Base-by-base conservation (phyloP, 352 stramenopile genomes). In the Phytophthora boehmeriae region DNA sequence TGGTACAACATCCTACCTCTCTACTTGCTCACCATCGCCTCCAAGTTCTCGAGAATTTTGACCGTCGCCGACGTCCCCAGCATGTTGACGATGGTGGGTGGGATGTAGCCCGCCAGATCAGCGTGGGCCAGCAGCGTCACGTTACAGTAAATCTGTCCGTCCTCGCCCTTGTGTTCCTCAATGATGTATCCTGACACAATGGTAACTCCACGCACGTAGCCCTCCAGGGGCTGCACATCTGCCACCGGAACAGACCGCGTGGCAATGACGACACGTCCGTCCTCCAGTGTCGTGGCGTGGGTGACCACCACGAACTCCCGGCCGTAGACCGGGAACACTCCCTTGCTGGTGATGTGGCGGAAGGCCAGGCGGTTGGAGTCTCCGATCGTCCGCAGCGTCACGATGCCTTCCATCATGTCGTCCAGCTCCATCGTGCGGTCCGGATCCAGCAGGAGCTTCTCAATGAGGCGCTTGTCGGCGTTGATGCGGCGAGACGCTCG, bases 161-260 rank as follows among this genome's bases (percentile, higher is more conserved):
- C 39, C 22, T 63, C 63, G 47, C 82, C 67, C 59, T 75, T 73
- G 45, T 74, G 62, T 49, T 92, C 76, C 41, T 87, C 66, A 46
- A 94, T 86, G 22, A 94, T 69, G 75, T 94, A 94, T 13, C 86
- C 86, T 28, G 86, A 92, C 20, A 94, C 69, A 62, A 87, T 62
- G 66, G 80, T 92, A 44, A 75, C 71, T 5, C 63, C 86, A 39
- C 83, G 86, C 44, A 94, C 86, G 34, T 86, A 80, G 32, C 76
- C 83, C 9, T 91, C 80, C 19, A 80, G 68, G 10, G 67, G 62
- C 16, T 67, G 46, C 1, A 89, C 70, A 35, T 81, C 68, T 1
- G 69, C 71, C 11, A 92, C 52, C 8, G 76, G 58, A 28, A 90
- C 69, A 13, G 81, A 92, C 13, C 83, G 81, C 28, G 78, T 91